Evolutionary conservation across 179 eudicot species (phyloP).

Genomic region (Beta lomatogona): DNA sequence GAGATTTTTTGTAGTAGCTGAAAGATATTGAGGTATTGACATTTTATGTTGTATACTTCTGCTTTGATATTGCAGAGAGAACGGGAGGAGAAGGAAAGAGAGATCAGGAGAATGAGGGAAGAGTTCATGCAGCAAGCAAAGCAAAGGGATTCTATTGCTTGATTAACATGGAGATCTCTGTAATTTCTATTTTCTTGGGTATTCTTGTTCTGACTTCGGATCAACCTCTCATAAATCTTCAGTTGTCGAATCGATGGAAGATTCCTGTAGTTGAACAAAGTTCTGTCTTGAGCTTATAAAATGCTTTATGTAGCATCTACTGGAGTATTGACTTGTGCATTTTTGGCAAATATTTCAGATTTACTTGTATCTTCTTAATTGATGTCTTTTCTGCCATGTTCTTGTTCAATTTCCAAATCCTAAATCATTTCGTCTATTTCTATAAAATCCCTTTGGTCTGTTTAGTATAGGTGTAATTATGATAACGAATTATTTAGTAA

Average conservation of each 20-base stretch:
- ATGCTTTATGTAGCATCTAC: constrained; percentile 8
- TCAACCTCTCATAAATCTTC: constrained; percentile 24
- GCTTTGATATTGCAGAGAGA: constrained; percentile 55
- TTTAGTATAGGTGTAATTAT: too few relatives aligned
- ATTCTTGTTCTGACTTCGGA: constrained; percentile 27
- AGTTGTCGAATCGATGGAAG: constrained; percentile 24
- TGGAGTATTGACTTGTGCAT: neutral
- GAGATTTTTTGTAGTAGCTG: neutral
- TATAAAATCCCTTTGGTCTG: too few relatives aligned
- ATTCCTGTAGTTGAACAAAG: constrained; percentile 18
- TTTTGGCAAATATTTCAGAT: neutral
- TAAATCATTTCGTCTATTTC: too few relatives aligned
- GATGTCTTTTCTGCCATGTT: neutral
- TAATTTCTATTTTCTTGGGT: constrained; percentile 25
- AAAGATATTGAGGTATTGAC: neutral
- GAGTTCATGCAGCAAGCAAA: constrained; percentile 52
- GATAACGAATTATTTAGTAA: too few relatives aligned
- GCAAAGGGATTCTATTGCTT: constrained; percentile 56
- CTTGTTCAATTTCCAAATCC: neutral
- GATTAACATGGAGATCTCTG: constrained; percentile 13
- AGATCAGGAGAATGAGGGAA: constrained; percentile 64
- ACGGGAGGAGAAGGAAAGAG: constrained; percentile 67
- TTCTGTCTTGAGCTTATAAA: constrained; percentile 14
- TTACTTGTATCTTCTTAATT: neutral
- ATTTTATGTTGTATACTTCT: neutral